Evolutionary conservation across 139 green algal genomes (phyloP), one percentile per base, ranked within the genome.

Genomic region (Yamagishiella unicocca): DNA sequence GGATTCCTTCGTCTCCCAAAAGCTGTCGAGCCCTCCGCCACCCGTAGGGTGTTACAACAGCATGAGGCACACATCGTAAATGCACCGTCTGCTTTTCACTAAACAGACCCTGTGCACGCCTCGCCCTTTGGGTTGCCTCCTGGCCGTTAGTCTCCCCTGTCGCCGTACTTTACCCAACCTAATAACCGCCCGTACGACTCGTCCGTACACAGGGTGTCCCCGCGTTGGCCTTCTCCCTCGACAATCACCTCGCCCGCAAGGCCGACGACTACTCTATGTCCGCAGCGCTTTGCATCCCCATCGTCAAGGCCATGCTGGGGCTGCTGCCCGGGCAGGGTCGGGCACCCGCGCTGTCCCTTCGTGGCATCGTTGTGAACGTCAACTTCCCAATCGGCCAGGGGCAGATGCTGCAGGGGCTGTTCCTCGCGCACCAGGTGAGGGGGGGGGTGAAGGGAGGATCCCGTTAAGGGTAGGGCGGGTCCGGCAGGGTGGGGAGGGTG

Each of bases 211-310:
- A 95, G 92, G 93, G 92, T 38, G 35, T 95, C 0, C 92, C 94
- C 4, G 84, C 94, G 14, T 77, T 97, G 0, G 94, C 95, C 0
- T 62, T 97, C n/a, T 95, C 92, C 2, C 89, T 97, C 5, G 93
- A 95, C 81, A 93, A 94, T 91, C 91, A 95, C 90, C 70, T 66
- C 37, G 95, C 94, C 0, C 84, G 89, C 27, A 90, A 82, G 38
- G 9, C 82, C 61, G 87, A 95, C 37, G 90, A 96, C 68, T 97
- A 96, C 77, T 66, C 66, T 2, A 4, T 82, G 8, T 87, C 90
- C 19, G 92, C 95, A 3, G 29, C 31, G 19, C 83, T 92, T 17
- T 62, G 46, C 4, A 81, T 94, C 1, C 61, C 86, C 0, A 31
- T 96, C 33, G 84, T 94, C 40, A 62, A 86, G 73, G 89, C 90